phyloP scores from a whole-genome alignment of 768 basidiomycete genomes.

The Arthromyces matolae region DNA sequence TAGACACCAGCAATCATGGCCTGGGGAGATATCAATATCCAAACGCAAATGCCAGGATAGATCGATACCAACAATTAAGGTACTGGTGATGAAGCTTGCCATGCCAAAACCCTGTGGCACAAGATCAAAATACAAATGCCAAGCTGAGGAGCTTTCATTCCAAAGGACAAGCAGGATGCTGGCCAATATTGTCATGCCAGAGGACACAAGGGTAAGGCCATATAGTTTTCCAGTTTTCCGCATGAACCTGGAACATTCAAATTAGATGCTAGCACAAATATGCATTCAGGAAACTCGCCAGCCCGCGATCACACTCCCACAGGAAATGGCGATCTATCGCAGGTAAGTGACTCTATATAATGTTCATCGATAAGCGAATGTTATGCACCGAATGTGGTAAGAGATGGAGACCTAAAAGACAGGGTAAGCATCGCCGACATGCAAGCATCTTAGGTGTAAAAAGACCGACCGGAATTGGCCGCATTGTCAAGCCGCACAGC shows the following conservation, averaged over 20 bases:
- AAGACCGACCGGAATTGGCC: constrained; percentile 60
- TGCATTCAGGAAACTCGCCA: constrained; percentile 47
- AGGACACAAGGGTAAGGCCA: constrained; percentile 63
- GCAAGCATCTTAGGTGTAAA: constrained; percentile 9
- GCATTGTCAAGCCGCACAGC: constrained; percentile 71
- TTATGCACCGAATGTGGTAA: constrained; percentile 81
- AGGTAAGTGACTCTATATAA: constrained; percentile 17
- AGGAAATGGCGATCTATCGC: constrained; percentile 68
- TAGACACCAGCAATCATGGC: constrained; percentile 84
- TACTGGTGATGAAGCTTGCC: constrained; percentile 82
- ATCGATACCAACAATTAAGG: constrained; percentile 62
- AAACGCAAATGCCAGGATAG: constrained; percentile 8
- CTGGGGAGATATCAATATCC: constrained; percentile 33
- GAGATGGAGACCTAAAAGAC: constrained; percentile 67
- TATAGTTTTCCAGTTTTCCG: constrained; percentile 84
- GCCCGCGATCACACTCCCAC: constrained; percentile 85
- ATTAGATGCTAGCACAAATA: constrained; percentile 5
- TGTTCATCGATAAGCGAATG: constrained; percentile 7
- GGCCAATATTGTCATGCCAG: constrained; percentile 56
- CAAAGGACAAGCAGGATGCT: constrained; percentile 61
- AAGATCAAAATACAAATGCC: constrained; percentile 75
- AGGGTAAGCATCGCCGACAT: constrained; percentile 13
- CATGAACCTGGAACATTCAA: constrained; percentile 60
- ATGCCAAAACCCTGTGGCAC: constrained; percentile 82
- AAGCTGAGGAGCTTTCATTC: constrained; percentile 54